phyloP scores from a whole-genome alignment of 1,284 basidiomycete species.

The Vanrija sp. region DNA sequence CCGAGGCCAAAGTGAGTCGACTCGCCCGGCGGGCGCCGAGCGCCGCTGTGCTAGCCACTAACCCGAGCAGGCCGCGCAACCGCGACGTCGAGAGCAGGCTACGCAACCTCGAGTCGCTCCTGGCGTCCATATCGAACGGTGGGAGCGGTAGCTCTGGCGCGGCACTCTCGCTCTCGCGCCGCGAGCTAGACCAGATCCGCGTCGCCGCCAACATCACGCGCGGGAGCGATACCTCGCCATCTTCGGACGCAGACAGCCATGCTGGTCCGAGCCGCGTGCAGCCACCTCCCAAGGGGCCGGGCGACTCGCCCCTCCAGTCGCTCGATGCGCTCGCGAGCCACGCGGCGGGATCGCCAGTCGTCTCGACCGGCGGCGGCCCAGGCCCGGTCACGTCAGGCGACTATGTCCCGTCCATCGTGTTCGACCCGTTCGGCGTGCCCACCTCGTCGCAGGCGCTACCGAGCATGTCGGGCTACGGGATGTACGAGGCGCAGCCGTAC shows the following conservation, averaged over 20 bases:
- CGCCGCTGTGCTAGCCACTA: not conserved
- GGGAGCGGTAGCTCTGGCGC: slow-evolving; percentile 7
- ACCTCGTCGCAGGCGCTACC: slow-evolving; percentile 3
- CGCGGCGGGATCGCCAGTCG: not conserved
- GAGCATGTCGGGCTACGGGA: slow-evolving; percentile 3
- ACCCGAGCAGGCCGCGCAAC: slow-evolving; percentile 18
- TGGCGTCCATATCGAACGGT: slow-evolving; percentile 25
- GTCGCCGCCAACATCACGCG: slow-evolving; percentile 25
- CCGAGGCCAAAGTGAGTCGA: slow-evolving; percentile 26
- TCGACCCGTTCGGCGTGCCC: slow-evolving; percentile 15
- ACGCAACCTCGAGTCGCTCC: slow-evolving; percentile 29
- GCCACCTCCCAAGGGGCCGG: too few relatives aligned
- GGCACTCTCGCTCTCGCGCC: slow-evolving; percentile 18
- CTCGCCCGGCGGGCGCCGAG: not conserved
- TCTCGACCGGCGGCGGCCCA: not conserved
- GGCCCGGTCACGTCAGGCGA: not conserved
- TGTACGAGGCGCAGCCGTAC: too few relatives aligned
- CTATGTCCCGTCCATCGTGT: slow-evolving; percentile 14
- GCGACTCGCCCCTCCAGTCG: too few relatives aligned
- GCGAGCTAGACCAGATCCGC: slow-evolving; percentile 28
- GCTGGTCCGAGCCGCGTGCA: not conserved
- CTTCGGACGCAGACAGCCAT: slow-evolving; percentile 9
- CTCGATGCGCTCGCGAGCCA: not conserved
- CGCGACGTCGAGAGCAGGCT: slow-evolving; percentile 27
- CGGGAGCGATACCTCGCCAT: slow-evolving; percentile 19